Percentiles rank a stretch among this genome's conserved stretches.
Conservation (phyloP, 441 rosid genomes). For the Bruguiera hainesii region DNA sequence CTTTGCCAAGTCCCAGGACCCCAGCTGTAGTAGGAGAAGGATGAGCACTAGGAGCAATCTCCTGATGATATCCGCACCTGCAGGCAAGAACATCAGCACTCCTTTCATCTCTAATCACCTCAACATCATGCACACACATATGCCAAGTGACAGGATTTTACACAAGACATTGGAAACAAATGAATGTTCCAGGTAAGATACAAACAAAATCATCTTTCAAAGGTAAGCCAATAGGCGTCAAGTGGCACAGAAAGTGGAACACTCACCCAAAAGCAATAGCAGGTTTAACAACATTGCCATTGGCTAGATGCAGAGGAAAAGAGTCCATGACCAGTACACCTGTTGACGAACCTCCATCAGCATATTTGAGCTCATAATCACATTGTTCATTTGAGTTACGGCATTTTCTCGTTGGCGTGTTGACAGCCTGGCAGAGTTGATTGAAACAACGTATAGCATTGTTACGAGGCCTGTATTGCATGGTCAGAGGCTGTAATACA, state of each 20-base stretch:
- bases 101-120: neutral
- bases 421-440: conserved; percentile 62
- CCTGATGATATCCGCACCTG: conserved; percentile 90
- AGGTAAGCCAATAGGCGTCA: neutral
- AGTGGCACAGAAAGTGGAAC: conserved; percentile 1
- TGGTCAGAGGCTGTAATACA: conserved; percentile 53
- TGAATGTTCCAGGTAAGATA: neutral
- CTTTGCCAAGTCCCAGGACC: conserved; percentile 86
- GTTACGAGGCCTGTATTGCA: conserved; percentile 56
- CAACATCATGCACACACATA: neutral
- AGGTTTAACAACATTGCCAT: conserved; percentile 46
- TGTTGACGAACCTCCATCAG: conserved; percentile 86
- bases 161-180: neutral
- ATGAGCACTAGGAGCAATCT: conserved; percentile 37
- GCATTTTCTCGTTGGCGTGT: conserved; percentile 36
- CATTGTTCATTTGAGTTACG: conserved; percentile 51
- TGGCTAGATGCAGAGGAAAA: conserved; percentile 44
- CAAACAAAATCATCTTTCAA: conserved; percentile 30
- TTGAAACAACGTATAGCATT: conserved; percentile 61
- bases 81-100: conserved; percentile 15
- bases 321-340: conserved; percentile 77
- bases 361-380: conserved; percentile 78
- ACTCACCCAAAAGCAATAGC: conserved; percentile 70
- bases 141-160: neutral
- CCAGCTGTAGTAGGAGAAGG: conserved; percentile 73